phyloP scores from a whole-genome alignment of 2,329 filamentous ascomycete species.

The Xylaria arbuscula region DNA sequence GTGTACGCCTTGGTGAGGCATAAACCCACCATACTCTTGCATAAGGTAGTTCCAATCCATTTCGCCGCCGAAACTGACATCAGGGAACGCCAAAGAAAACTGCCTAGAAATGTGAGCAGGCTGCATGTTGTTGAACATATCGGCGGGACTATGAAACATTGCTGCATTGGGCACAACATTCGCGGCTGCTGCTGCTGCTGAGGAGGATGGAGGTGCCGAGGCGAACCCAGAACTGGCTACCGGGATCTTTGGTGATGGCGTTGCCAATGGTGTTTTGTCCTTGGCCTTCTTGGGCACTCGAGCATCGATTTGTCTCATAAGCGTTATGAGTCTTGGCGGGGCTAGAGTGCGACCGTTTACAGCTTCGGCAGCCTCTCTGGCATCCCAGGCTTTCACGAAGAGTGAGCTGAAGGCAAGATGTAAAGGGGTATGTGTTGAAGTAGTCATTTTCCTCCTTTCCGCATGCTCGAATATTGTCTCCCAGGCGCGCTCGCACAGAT shows the following conservation, averaged over 20 bases:
- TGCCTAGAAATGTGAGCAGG: slow-evolving; percentile 46
- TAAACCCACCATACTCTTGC: slow-evolving; percentile 48
- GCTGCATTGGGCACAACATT: slow-evolving; percentile 37
- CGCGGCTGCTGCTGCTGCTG: slow-evolving; percentile 11
- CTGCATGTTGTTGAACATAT: slow-evolving; percentile 43
- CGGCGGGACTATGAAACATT: slow-evolving; percentile 41
- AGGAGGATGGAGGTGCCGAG: slow-evolving; percentile 37
- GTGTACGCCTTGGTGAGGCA: slow-evolving; percentile 40
- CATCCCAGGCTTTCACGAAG: slow-evolving; percentile 72
- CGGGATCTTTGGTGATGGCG: slow-evolving; percentile 46
- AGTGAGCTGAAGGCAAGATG: slow-evolving; percentile 67
- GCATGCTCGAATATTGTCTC: slow-evolving; percentile 66
- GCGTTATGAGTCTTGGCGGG: slow-evolving; percentile 60
- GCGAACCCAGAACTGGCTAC: slow-evolving; percentile 41
- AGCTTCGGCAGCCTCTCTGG: slow-evolving; percentile 61
- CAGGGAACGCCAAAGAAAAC: slow-evolving; percentile 47
- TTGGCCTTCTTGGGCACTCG: slow-evolving; percentile 50
- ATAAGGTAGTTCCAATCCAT: slow-evolving; percentile 51
- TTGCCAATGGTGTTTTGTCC: slow-evolving; percentile 47
- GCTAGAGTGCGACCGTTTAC: slow-evolving; percentile 57
- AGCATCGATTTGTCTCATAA: slow-evolving; percentile 58
- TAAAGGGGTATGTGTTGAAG: slow-evolving; percentile 65
- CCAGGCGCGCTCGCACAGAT: slow-evolving; percentile 69
- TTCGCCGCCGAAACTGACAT: slow-evolving; percentile 50
- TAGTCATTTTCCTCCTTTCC: slow-evolving; percentile 61